These are phyloP conservation scores for Phyllosticta capitalensis DNA, from an alignment of 2,329 filamentous ascomycete genomes.

Conservation along the genomic window DNA sequence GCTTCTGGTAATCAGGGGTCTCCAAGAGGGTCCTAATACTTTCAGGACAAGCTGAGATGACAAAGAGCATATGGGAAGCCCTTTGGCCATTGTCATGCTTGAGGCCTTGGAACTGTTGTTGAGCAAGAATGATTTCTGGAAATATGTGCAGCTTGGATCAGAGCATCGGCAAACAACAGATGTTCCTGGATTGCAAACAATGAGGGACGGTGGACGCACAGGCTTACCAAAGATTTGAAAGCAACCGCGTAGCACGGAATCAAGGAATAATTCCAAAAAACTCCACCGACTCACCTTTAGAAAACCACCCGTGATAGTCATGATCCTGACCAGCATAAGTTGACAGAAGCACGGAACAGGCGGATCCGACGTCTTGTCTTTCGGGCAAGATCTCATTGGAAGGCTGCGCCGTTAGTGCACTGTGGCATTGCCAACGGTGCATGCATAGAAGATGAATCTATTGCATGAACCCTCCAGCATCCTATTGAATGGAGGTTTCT, in stretches of 20 bases:
- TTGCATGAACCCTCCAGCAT: neutral
- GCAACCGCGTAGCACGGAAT: neutral
- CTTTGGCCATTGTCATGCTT: no score
- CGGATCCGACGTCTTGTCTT: neutral
- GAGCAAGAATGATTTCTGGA: no score
- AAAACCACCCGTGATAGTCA: neutral
- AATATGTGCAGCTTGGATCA: no score
- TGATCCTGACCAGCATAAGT: neutral
- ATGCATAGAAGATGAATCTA: neutral
- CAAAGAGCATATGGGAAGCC: no score
- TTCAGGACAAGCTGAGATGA: no score
- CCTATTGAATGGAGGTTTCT: neutral
- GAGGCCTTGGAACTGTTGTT: no score
- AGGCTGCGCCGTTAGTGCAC: neutral
- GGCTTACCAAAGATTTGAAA: neutral
- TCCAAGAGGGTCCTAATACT: no score
- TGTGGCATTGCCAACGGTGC: neutral
- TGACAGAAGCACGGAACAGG: neutral
- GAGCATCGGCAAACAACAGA: no score
- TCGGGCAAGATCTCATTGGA: neutral
- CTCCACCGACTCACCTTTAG: neutral
- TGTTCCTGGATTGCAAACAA: no score
- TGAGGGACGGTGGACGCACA: neutral
- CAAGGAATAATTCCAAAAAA: neutral
- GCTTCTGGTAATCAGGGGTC: no score